Evolutionary conservation across 768 basidiomycete genomes (phyloP).

Genomic region (Termitomyces sp.): DNA sequence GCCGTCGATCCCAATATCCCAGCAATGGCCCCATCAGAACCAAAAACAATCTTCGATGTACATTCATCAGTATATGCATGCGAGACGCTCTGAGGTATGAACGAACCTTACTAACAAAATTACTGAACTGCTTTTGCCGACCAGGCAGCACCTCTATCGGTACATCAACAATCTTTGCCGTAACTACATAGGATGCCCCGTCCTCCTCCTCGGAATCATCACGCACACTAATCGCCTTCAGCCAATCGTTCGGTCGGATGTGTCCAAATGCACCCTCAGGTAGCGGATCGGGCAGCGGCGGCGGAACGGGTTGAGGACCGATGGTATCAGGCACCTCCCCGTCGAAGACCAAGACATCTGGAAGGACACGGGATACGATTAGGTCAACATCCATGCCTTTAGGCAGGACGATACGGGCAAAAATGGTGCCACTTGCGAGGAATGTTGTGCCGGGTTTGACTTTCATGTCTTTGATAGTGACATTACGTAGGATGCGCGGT

Average conservation of each 20-base stretch:
- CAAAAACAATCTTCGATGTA: constrained; percentile 63
- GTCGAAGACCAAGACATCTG: constrained; percentile 78
- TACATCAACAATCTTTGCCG: constrained; percentile 68
- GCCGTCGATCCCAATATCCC: constrained; percentile 66
- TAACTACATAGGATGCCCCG: constrained; percentile 56
- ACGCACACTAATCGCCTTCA: constrained; percentile 42
- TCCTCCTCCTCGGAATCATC: constrained; percentile 43
- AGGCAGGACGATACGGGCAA: constrained; percentile 66
- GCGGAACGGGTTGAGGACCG: constrained; percentile 27
- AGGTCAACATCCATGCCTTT: constrained; percentile 65
- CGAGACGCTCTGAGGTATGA: neutral
- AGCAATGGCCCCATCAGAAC: constrained; percentile 60
- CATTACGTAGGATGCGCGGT: constrained; percentile 66
- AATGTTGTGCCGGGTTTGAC: constrained; percentile 54
- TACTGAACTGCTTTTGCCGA: constrained; percentile 70
- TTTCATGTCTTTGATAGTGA: constrained; percentile 77
- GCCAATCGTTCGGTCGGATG: constrained; percentile 71
- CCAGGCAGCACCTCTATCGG: constrained; percentile 79
- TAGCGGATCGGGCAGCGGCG: constrained; percentile 62
- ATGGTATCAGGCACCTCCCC: constrained; percentile 52
- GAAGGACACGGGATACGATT: constrained; percentile 61
- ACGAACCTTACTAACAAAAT: constrained; percentile 73
- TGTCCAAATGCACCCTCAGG: constrained; percentile 76
- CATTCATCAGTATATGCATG: constrained; percentile 8
- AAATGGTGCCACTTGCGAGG: constrained; percentile 69